Evolutionary conservation across 176 grass and related monocot species (phyloP).

Genomic region (Bolboschoenus planiculmis): DNA sequence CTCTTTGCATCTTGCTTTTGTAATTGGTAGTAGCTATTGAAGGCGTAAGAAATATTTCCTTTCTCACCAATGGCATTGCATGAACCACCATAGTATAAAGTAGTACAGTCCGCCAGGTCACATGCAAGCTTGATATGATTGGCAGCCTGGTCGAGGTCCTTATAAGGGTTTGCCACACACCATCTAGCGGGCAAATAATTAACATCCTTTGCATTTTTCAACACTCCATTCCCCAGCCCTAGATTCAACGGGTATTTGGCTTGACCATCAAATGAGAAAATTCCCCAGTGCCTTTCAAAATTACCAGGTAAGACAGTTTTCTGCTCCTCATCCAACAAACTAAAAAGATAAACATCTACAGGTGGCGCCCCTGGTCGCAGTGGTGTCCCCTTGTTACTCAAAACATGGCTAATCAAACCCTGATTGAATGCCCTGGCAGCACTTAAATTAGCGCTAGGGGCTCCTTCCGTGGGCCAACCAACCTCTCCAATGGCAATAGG

Average conservation of each 20-base stretch:
- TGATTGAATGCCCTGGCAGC: conserved; percentile 88
- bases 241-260: conserved; percentile 87
- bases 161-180: conserved; percentile 62
- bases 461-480: conserved; percentile 94
- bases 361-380: conserved; percentile 68
- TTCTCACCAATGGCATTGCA: conserved; percentile 79
- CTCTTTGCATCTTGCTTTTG: conserved; percentile 80
- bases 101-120: conserved; percentile 73
- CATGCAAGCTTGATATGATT: conserved; percentile 89
- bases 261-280: conserved; percentile 92
- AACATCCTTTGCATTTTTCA: conserved; percentile 76
- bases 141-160: conserved; percentile 25
- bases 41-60: conserved; percentile 77
- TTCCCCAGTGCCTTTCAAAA: conserved; percentile 91
- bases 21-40: conserved; percentile 95
- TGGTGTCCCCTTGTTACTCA: conserved; percentile 83
- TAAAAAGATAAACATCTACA: conserved; percentile 77
- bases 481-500: conserved; percentile 87
- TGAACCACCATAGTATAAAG: conserved; percentile 61
- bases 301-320: conserved; percentile 73
- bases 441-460: conserved; percentile 72
- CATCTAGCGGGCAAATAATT: conserved; percentile 79
- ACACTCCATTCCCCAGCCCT: conserved; percentile 48
- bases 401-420: conserved; percentile 61
- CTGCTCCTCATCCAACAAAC: conserved; percentile 83